Conservation (phyloP, 768 basidiomycete species). For the Coprinellus aureogranulatus region DNA sequence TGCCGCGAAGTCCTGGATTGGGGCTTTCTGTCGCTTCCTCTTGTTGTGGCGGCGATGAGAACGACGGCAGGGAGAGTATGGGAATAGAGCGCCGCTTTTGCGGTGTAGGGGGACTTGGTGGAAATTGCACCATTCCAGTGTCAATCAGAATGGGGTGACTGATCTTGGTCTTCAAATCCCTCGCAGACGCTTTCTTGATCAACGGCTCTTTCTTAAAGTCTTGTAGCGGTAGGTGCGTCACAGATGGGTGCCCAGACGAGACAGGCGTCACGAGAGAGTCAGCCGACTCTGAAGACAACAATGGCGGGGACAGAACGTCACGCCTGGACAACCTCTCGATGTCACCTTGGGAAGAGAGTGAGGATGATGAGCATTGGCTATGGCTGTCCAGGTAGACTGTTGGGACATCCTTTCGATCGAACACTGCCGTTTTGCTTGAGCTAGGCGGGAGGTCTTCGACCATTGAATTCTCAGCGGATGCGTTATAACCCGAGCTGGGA, state of each 20-base stretch:
- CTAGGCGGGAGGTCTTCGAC: slow-evolving; percentile 10
- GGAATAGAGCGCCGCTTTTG: slow-evolving; percentile 39
- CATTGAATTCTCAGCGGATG: slow-evolving; percentile 32
- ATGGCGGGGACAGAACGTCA: slow-evolving; percentile 32
- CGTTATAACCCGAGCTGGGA: slow-evolving; percentile 34
- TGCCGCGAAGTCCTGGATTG: slow-evolving; percentile 38
- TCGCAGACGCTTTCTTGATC: slow-evolving; percentile 13
- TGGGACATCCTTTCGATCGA: slow-evolving; percentile 25
- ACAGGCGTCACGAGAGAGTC: slow-evolving; percentile 45
- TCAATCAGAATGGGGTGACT: slow-evolving; percentile 31
- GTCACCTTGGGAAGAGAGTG: slow-evolving; percentile 18
- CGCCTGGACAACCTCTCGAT: slow-evolving; percentile 7
- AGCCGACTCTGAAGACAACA: slow-evolving; percentile 58
- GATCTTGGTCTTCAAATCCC: slow-evolving; percentile 24
- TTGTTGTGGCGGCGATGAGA: slow-evolving; percentile 20
- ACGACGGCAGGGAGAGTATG: slow-evolving; percentile 36
- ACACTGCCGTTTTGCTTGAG: slow-evolving; percentile 14
- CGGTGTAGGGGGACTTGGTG: slow-evolving; percentile 29
- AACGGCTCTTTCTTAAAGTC: slow-evolving; percentile 14
- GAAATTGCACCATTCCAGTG: slow-evolving; percentile 45
- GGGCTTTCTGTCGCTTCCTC: slow-evolving; percentile 14
- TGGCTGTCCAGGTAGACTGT: slow-evolving; percentile 39
- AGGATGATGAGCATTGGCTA: slow-evolving; percentile 30
- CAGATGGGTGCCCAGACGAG: slow-evolving; percentile 49
- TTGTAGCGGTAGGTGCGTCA: slow-evolving; percentile 32